These are phyloP conservation scores for Aspergillus udagawae DNA, from an alignment of 2,329 filamentous ascomycete species.

Conservation along the genomic window DNA sequence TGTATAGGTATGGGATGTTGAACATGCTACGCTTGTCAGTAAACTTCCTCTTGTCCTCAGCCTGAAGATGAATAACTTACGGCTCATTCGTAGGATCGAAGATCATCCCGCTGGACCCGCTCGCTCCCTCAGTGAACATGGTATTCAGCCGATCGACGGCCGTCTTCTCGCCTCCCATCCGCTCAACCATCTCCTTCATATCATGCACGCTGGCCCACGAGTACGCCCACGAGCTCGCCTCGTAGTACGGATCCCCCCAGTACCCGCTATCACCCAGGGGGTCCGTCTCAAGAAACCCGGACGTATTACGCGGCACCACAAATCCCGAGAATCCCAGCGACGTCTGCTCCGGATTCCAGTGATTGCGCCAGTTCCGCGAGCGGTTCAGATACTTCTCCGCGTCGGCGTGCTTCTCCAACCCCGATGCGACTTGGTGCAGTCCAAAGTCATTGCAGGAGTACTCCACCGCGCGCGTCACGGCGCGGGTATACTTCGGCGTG, in stretches of 20 bases:
- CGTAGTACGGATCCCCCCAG: conserved; percentile 60
- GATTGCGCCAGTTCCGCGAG: conserved; percentile 66
- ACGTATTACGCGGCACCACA: conserved; percentile 56
- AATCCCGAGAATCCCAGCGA: conserved; percentile 63
- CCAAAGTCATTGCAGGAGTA: conserved; percentile 68
- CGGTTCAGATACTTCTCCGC: conserved; percentile 58
- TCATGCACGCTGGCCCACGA: conserved; percentile 68
- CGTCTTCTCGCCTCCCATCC: conserved; percentile 49
- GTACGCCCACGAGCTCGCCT: conserved; percentile 62
- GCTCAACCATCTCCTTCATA: conserved; percentile 50
- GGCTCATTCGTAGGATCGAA: conserved; percentile 68
- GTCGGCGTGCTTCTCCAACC: conserved; percentile 50
- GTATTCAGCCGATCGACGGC: conserved; percentile 50
- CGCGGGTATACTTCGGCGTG: conserved; percentile 57
- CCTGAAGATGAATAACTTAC: conserved; percentile 26
- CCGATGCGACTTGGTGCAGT: conserved; percentile 60
- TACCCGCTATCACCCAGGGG: conserved; percentile 58
- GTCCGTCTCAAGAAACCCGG: conserved; percentile 48
- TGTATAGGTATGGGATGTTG: conserved; percentile 65
- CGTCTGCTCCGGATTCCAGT: conserved; percentile 60
- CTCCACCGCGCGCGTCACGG: conserved; percentile 62
- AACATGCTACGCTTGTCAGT: conserved; percentile 42
- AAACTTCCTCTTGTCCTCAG: neutral
- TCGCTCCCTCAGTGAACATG: conserved; percentile 47
- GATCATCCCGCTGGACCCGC: conserved; percentile 46